Evolutionary conservation across 495 filamentous ascomycete genomes (phyloP).

Genomic region (Daldinia caldariorum): DNA sequence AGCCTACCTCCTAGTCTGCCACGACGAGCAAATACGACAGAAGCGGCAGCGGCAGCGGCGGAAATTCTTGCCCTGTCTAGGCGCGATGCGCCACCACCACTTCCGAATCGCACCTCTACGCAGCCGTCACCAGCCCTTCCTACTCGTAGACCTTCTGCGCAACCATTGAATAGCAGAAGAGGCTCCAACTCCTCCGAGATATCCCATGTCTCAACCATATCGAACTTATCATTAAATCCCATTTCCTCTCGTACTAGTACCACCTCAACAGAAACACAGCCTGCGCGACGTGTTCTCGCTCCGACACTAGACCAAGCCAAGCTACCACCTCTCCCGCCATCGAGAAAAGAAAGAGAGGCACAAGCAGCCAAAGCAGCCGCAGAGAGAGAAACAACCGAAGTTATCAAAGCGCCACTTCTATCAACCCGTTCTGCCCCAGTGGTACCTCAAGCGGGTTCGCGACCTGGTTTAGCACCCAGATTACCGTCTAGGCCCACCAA

Average conservation of each 20-base stretch:
- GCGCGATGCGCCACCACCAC: constrained; percentile 50
- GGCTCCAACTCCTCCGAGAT: constrained; percentile 59
- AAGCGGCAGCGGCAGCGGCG: constrained; percentile 12
- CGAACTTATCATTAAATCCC: constrained; percentile 53
- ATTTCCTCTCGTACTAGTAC: constrained; percentile 48
- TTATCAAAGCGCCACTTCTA: constrained; percentile 33
- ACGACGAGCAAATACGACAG: constrained; percentile 50
- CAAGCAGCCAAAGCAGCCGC: constrained; percentile 52
- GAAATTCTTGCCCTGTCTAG: constrained; percentile 34
- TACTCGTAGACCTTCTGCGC: constrained; percentile 52
- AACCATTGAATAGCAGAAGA: constrained; percentile 48
- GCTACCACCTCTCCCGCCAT: constrained; percentile 60
- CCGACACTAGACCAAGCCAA: constrained; percentile 60
- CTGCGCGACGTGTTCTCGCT: constrained; percentile 54
- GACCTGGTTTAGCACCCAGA: constrained; percentile 54
- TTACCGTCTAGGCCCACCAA: constrained; percentile 53
- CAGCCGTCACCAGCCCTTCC: constrained; percentile 55
- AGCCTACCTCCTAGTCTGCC: constrained; percentile 54
- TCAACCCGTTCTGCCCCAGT: constrained; percentile 40
- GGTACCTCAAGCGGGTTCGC: constrained; percentile 38
- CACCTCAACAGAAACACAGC: constrained; percentile 45
- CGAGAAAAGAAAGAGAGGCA: constrained; percentile 57
- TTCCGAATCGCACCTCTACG: constrained; percentile 50
- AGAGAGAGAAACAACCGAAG: constrained; percentile 40
- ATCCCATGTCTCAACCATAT: constrained; percentile 56